Evolutionary conservation across 1,284 basidiomycete genomes (phyloP).

Genomic region (Cryptococcus neoformans): DNA sequence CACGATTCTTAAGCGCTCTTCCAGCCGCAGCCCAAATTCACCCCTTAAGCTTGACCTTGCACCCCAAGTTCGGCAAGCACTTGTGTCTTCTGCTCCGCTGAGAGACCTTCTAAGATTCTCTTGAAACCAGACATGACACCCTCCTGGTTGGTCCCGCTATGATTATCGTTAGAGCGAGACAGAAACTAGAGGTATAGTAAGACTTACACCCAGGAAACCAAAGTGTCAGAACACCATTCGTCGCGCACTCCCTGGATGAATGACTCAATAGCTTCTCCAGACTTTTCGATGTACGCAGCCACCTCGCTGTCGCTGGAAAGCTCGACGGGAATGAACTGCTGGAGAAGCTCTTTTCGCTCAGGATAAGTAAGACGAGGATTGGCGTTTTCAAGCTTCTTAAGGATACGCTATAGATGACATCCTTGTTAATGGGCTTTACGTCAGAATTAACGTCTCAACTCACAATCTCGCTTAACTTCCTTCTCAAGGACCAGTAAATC

Average conservation of each 20-base stretch:
- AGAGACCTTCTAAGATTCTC: slow-evolving; percentile 58
- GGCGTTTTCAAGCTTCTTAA: slow-evolving; percentile 46
- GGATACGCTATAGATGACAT: slow-evolving; percentile 31
- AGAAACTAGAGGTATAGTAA: background rate
- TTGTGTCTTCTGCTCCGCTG: slow-evolving; percentile 65
- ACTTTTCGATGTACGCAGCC: slow-evolving; percentile 47
- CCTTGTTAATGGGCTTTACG: background rate
- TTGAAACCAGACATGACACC: slow-evolving; percentile 44
- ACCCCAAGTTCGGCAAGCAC: slow-evolving; percentile 52
- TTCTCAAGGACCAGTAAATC: slow-evolving; percentile 93
- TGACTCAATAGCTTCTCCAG: slow-evolving; percentile 33
- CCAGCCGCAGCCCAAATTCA: background rate
- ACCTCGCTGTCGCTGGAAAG: slow-evolving; percentile 39
- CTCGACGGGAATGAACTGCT: slow-evolving; percentile 39
- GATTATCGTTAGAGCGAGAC: background rate
- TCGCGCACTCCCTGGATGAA: slow-evolving; percentile 38
- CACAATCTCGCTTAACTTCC: slow-evolving; percentile 53
- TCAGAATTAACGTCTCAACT: slow-evolving; percentile 3
- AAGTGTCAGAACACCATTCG: slow-evolving; percentile 39
- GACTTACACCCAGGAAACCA: slow-evolving; percentile 43
- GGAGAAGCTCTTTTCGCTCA: slow-evolving; percentile 42
- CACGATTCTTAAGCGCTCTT: background rate
- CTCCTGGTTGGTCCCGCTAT: slow-evolving; percentile 37
- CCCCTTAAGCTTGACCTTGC: background rate
- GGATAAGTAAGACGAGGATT: slow-evolving; percentile 45